These are phyloP conservation scores for Auriculariales sp. DNA, from an alignment of 768 basidiomycete genomes.

Conservation along the genomic window DNA sequence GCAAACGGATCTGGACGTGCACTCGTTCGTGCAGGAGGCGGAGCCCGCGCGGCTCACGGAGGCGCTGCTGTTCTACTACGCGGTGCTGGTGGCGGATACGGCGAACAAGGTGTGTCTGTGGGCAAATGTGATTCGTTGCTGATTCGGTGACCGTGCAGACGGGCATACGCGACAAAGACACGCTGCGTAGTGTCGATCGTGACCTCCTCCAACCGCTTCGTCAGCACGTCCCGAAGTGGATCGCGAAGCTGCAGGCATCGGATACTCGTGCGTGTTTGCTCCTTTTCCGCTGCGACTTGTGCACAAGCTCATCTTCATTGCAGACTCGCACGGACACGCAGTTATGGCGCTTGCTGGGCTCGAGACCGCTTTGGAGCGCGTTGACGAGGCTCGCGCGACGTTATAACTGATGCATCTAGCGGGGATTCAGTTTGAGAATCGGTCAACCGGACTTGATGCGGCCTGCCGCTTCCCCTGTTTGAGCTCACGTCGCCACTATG, in stretches of 20 bases:
- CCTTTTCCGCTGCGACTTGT: too few relatives aligned
- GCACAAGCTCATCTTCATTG: too few relatives aligned
- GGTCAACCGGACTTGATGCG: too few relatives aligned
- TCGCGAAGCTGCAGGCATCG: neutral
- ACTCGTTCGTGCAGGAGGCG: neutral
- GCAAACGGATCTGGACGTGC: neutral
- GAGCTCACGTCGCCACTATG: too few relatives aligned
- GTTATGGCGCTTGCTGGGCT: neutral
- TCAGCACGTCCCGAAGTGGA: neutral
- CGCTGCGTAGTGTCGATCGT: neutral
- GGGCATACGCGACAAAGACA: neutral
- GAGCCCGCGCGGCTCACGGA: neutral
- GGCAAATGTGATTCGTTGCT: neutral
- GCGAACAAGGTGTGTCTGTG: neutral
- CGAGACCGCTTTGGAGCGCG: neutral
- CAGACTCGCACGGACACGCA: neutral
- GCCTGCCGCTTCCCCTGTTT: too few relatives aligned
- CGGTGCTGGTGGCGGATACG: neutral
- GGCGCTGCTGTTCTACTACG: neutral
- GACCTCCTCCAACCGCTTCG: neutral
- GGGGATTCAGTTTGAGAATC: too few relatives aligned
- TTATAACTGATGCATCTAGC: too few relatives aligned
- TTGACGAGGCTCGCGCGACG: neutral
- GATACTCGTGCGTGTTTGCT: too few relatives aligned
- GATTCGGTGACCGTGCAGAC: neutral